Percentiles rank a stretch among this genome's conserved stretches.
These are phyloP conservation scores for Cicer cuneatum DNA, from an alignment of 306 rosid genomes.

Conservation along the genomic window DNA sequence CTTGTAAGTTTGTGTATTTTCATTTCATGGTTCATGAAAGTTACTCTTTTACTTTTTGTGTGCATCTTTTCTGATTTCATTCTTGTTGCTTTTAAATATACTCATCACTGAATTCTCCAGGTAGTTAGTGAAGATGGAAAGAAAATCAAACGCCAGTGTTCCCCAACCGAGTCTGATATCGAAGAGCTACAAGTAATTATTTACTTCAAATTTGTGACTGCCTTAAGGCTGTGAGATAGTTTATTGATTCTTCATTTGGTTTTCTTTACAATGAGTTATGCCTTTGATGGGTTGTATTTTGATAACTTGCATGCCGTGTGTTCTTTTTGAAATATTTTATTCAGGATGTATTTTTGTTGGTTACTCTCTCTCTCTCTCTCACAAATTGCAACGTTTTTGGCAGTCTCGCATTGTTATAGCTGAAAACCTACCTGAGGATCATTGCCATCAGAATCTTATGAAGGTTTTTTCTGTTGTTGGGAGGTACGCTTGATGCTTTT, in stretches of 20 bases:
- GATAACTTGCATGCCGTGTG: not conserved
- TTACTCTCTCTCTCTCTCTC: conserved; percentile 21
- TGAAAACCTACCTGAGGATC: conserved; percentile 98
- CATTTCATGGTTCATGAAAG: conserved; percentile 34
- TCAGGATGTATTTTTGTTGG: conserved; percentile 31
- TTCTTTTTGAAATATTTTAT: conserved; percentile 30
- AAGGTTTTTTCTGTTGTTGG: conserved; percentile 91
- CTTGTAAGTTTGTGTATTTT: conserved; percentile 66
- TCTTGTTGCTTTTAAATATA: conserved; percentile 17
- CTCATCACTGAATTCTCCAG: conserved; percentile 56
- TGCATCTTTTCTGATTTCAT: conserved; percentile 34
- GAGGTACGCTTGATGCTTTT: conserved; percentile 62
- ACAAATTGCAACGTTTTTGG: conserved; percentile 34
- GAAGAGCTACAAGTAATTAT: conserved; percentile 89
- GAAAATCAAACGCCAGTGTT: conserved; percentile 80
- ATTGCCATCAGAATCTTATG: conserved; percentile 98
- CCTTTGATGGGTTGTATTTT: conserved; percentile 27
- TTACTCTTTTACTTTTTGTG: not conserved
- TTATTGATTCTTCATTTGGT: conserved; percentile 34
- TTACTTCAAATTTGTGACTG: conserved; percentile 30
- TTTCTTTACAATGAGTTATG: conserved; percentile 22
- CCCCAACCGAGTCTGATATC: conserved; percentile 76
- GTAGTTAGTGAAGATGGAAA: conserved; percentile 92
- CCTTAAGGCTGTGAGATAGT: conserved; percentile 29
- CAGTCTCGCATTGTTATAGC: conserved; percentile 95